Evolutionary conservation across 805 yeast genomes (phyloP).

Genomic region (Groenewaldozyma tartarivorans): DNA sequence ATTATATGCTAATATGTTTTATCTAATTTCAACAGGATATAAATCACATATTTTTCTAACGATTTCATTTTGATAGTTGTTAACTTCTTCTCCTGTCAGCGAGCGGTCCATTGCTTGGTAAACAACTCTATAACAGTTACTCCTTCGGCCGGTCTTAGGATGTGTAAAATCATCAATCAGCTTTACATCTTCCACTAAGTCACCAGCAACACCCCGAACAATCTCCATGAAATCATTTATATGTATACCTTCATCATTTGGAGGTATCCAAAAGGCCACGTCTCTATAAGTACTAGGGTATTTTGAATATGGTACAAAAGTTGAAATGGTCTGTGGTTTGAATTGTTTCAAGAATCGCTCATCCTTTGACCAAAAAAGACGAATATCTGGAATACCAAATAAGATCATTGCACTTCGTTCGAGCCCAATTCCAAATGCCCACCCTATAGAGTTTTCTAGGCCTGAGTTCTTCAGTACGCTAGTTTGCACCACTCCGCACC

Average conservation of each 20-base stretch:
- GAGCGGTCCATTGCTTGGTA: conserved; percentile 96
- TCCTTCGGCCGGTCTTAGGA: conserved; percentile 66
- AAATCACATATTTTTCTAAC: conserved; percentile 43
- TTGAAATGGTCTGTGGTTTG: conserved; percentile 48
- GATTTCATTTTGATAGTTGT: conserved; percentile 58
- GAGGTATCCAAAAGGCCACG: conserved; percentile 82
- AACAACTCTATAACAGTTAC: conserved; percentile 82
- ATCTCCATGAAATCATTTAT: conserved; percentile 91
- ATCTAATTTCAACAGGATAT: conserved; percentile 51
- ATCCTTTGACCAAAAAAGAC: conserved; percentile 86
- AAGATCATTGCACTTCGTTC: conserved; percentile 94
- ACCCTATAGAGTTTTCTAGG: conserved; percentile 55
- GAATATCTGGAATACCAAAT: conserved; percentile 90
- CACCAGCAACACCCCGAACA: conserved; percentile 73
- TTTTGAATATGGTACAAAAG: conserved; percentile 81
- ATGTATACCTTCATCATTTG: conserved; percentile 34
- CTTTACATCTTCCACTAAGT: conserved; percentile 77
- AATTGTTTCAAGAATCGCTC: conserved; percentile 72
- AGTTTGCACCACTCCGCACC: conserved; percentile 84
- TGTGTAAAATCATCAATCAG: conserved; percentile 74
- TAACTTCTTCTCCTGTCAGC: conserved; percentile 77
- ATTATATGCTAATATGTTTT: not conserved
- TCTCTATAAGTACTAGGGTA: conserved; percentile 84
- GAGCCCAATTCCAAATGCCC: conserved; percentile 97
- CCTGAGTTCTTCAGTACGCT: conserved; percentile 70